Evolutionary conservation across 805 yeast species (phyloP).

Genomic region (Candida patagonica): DNA sequence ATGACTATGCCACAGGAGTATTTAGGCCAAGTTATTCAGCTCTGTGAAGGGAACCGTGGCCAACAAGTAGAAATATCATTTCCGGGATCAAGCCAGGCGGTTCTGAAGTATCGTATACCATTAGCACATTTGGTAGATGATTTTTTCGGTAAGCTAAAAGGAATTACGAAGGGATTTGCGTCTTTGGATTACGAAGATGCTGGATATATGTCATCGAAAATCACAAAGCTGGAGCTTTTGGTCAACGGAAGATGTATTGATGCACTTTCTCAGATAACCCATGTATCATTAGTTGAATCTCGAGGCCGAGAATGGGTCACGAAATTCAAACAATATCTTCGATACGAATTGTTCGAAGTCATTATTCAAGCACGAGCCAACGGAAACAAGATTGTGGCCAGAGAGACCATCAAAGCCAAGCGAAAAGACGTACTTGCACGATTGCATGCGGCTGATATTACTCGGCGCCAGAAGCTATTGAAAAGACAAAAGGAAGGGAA

Average conservation of each 20-base stretch:
- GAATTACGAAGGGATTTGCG: slow-evolving; percentile 86
- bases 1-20: slow-evolving; percentile 90
- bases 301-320: slow-evolving; percentile 77
- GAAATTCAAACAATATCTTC: slow-evolving; percentile 67
- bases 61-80: slow-evolving; percentile 71
- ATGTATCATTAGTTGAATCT: slow-evolving; percentile 60
- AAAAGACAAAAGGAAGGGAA: slow-evolving; percentile 92
- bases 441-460: slow-evolving; percentile 86
- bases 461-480: slow-evolving; percentile 79
- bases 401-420: slow-evolving; percentile 90
- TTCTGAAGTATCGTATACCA: slow-evolving; percentile 73
- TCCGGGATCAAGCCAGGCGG: slow-evolving; percentile 69
- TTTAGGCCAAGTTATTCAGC: slow-evolving; percentile 73
- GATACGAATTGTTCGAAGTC: slow-evolving; percentile 83
- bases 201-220: slow-evolving; percentile 72
- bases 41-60: slow-evolving; percentile 82
- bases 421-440: slow-evolving; percentile 92
- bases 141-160: slow-evolving; percentile 87
- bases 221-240: slow-evolving; percentile 77
- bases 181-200: slow-evolving; percentile 91
- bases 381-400: slow-evolving; percentile 67
- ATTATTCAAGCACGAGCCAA: slow-evolving; percentile 78
- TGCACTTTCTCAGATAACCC: slow-evolving; percentile 88
- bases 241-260: slow-evolving; percentile 87
- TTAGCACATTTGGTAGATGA: slow-evolving; percentile 88